phyloP scores from a whole-genome alignment of 164 flowering plant species.

The Magnolia changhungtana region DNA sequence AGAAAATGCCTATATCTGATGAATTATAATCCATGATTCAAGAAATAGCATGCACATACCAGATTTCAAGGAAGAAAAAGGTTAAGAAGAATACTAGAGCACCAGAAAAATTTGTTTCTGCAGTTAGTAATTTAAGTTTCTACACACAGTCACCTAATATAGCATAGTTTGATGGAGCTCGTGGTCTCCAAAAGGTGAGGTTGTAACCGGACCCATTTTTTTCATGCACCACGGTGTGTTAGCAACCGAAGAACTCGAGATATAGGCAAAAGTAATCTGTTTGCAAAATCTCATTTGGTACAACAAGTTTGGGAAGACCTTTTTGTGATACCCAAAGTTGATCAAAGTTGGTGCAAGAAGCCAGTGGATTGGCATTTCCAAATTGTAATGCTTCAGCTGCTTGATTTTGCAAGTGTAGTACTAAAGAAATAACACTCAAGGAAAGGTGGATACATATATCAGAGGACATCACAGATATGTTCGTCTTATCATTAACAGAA shows the following conservation, averaged over 20 bases:
- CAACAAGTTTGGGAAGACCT: constrained; percentile 42
- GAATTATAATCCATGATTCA: too few relatives aligned
- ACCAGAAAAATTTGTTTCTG: background rate
- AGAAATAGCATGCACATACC: too few relatives aligned
- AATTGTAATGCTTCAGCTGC: constrained; percentile 68
- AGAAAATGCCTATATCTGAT: too few relatives aligned
- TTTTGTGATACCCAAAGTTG: constrained; percentile 76
- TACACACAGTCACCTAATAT: constrained; percentile 98
- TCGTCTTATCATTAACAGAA: constrained; percentile 84
- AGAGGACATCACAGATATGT: constrained; percentile 68
- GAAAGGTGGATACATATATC: constrained; percentile 82
- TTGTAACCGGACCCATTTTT: constrained; percentile 54
- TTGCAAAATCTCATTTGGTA: background rate
- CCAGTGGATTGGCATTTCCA: constrained; percentile 74
- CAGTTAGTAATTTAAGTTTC: background rate
- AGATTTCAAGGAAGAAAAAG: too few relatives aligned
- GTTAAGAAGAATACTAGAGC: too few relatives aligned
- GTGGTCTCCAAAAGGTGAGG: constrained; percentile 94
- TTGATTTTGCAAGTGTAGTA: constrained; percentile 79
- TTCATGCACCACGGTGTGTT: constrained; percentile 31
- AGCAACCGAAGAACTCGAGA: background rate
- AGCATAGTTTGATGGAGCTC: constrained; percentile 91
- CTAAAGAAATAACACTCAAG: constrained; percentile 74
- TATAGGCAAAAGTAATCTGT: background rate
- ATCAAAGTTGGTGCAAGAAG: constrained; percentile 78